Evolutionary conservation across 257 asterid genomes (phyloP), one percentile per base, ranked within the genome.

Genomic region (Scutellaria minor): DNA sequence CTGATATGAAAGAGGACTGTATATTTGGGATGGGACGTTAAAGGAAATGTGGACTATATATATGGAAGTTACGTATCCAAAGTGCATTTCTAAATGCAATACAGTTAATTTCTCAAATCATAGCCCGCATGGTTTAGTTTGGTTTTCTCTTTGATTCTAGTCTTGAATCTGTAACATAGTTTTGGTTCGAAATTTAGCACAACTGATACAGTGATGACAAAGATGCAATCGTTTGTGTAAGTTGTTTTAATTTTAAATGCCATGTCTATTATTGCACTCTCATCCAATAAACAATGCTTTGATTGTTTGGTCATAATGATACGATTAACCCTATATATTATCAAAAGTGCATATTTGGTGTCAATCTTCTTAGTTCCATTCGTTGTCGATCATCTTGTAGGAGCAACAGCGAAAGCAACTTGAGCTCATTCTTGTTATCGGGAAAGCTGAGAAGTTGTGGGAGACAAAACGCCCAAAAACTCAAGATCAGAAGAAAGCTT

Each of bases 391-490:
- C 58, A 67, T 71, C 65, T 13, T 79, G 77, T 51, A 91, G 97
- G 97, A 91, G 77, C 97, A 91, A 71, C 97, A 89, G 66, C 90
- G 83, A 52, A 91, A 91, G 75, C 97, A 91, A 75, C 90, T 91
- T 0, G 90, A 91, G 75, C 89, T 89, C 68, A 86, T 91, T 73
- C 89, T 89, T 63, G 87, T 85, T 9, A 67, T 83, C 3, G 81
- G 73, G 61, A 80, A 83, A 80, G 80, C 75, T 11, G 83, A 81
- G 37, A 83, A 78, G 61, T 68, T 83, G 61, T 80, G 68, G 77
- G 79, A 78, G 13, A 12, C 81, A 51, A 76, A 79, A 44, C 77
- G n/a, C 3, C 73, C 14, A 62, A 73, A 77, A 46, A 20, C 20
- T 53, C 75, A 15, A 64, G 77, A 78, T 58, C 56, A 9, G 42